phyloP scores from a whole-genome alignment of 306 rosid species.

The Astragalus glycyphyllos region DNA sequence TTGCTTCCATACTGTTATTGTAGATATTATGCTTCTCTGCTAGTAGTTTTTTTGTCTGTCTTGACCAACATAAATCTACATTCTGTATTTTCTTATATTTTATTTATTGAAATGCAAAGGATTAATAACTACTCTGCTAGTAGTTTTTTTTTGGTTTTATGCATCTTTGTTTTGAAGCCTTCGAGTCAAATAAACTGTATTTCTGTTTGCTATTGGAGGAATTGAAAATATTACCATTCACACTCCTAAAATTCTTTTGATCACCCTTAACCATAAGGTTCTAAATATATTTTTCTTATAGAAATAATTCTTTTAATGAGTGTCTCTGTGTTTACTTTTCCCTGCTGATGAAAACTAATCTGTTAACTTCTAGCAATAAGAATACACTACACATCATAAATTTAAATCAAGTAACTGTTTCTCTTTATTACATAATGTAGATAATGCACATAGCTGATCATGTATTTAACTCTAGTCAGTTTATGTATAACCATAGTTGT shows the following conservation, averaged over 20 bases:
- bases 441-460: too few relatives aligned
- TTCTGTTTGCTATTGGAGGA: slow-evolving; percentile 15
- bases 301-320: slow-evolving; percentile 14
- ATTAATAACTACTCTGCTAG: too few relatives aligned
- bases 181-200: background rate
- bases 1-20: background rate
- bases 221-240: background rate
- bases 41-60: background rate
- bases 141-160: too few relatives aligned
- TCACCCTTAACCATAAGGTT: background rate
- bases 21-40: background rate
- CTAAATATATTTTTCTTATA: background rate
- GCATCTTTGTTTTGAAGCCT: too few relatives aligned
- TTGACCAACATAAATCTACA: background rate
- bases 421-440: too few relatives aligned
- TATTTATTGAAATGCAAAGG: too few relatives aligned
- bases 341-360: background rate
- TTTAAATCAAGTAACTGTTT: background rate
- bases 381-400: slow-evolving; percentile 3
- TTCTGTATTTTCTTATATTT: background rate
- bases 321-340: slow-evolving; percentile 8
- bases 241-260: background rate
- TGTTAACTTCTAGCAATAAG: background rate
- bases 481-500: too few relatives aligned
- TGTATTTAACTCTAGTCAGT: too few relatives aligned